Evolutionary conservation across 2,329 filamentous ascomycete species (phyloP).

Genomic region (Aschersonia sp.): DNA sequence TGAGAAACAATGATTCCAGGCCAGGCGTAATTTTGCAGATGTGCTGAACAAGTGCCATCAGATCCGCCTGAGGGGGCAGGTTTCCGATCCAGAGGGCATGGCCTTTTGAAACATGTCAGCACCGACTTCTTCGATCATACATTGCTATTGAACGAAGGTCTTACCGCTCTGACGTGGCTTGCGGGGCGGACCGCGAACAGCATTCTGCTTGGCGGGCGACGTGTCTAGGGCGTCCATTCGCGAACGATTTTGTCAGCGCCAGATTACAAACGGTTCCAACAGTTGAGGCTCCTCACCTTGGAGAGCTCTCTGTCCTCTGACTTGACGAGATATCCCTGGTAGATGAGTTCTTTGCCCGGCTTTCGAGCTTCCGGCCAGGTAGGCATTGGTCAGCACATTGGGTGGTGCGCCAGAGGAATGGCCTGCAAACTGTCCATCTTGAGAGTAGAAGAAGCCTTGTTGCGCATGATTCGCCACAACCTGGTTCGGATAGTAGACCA

Average conservation of each 20-base stretch:
- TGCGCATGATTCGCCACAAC: conserved; percentile 27
- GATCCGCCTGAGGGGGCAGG: conserved; percentile 65
- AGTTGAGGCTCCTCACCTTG: conserved; percentile 7
- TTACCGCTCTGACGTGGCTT: conserved; percentile 45
- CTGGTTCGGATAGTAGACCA: conserved; percentile 29
- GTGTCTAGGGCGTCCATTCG: neutral
- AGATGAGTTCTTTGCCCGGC: conserved; percentile 5
- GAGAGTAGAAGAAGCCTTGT: conserved; percentile 29
- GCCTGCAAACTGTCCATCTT: conserved; percentile 19
- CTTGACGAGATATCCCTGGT: conserved; percentile 1
- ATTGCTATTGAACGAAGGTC: conserved; percentile 8
- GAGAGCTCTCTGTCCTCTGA: conserved; percentile 4
- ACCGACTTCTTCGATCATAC: too few species aligned
- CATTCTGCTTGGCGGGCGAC: conserved; percentile 6
- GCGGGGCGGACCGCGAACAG: conserved; percentile 19
- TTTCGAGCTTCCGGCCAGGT: conserved; percentile 11
- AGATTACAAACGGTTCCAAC: neutral
- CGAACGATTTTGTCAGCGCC: neutral
- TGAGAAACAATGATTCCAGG: conserved; percentile 81
- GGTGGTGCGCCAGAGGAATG: conserved; percentile 17
- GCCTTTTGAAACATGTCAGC: conserved; percentile 26
- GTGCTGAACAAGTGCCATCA: conserved; percentile 79
- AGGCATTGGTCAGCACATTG: conserved; percentile 20
- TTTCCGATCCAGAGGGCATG: conserved; percentile 96
- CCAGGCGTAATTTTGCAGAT: conserved; percentile 68